phyloP scores from a whole-genome alignment of 257 asterid genomes.

The Fraxinus cuspidata region DNA sequence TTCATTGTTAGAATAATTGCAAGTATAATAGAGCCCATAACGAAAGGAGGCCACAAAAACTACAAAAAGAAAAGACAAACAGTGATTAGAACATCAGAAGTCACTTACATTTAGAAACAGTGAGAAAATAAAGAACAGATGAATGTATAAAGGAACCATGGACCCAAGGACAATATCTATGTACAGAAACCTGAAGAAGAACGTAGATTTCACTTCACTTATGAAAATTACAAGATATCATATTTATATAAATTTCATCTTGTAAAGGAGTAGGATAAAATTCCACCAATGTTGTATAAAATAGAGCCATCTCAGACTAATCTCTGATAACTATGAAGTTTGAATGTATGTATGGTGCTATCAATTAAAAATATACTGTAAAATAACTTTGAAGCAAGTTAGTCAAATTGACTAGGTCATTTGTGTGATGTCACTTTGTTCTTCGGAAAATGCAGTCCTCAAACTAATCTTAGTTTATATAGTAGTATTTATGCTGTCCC shows the following conservation, averaged over 20 bases:
- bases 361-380: not conserved
- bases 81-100: slow-evolving; percentile 25
- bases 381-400: not conserved
- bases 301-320: not conserved
- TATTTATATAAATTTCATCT: slow-evolving; percentile 9
- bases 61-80: slow-evolving; percentile 32
- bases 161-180: slow-evolving; percentile 8
- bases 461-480: not conserved
- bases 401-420: not conserved
- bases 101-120: not conserved
- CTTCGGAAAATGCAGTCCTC: not conserved
- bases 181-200: slow-evolving; percentile 18
- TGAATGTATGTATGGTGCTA: not conserved
- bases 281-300: not conserved
- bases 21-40: slow-evolving; percentile 81
- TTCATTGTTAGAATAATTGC: slow-evolving; percentile 85
- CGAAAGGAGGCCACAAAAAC: slow-evolving; percentile 93
- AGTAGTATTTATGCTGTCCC: not conserved
- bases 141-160: slow-evolving; percentile 13
- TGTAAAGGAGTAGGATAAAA: slow-evolving; percentile 8
- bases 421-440: not conserved
- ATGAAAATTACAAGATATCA: not conserved
- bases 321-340: not conserved
- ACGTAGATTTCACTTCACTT: slow-evolving; percentile 17
- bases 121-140: not conserved